Percentiles rank a stretch among this genome's conserved stretches.
Evolutionary conservation across 2,329 filamentous ascomycete genomes (phyloP).

Genomic region (Colletotrichum graminicola): DNA sequence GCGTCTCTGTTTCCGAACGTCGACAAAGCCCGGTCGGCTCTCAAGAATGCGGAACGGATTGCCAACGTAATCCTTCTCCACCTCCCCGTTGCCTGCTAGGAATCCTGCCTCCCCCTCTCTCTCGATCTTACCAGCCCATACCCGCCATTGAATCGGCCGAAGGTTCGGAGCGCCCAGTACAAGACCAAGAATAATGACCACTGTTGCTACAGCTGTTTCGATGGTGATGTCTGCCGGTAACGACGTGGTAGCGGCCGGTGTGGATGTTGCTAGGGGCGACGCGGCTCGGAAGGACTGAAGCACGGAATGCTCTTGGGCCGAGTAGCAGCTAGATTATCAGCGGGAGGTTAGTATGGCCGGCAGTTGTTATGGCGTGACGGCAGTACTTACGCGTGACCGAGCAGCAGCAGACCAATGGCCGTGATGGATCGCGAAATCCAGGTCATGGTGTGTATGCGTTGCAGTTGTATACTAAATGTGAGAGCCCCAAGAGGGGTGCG

Average conservation of each 20-base stretch:
- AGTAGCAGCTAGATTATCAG: conserved; percentile 80
- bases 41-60: conserved; percentile 87
- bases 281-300: conserved; percentile 71
- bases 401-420: conserved; percentile 79
- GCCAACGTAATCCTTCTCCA: conserved; percentile 76
- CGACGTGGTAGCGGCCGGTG: conserved; percentile 59
- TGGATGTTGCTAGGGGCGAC: conserved; percentile 51
- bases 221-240: conserved; percentile 89
- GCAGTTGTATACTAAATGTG: neutral
- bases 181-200: conserved; percentile 86
- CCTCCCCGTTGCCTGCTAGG: conserved; percentile 69
- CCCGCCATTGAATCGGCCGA: conserved; percentile 85
- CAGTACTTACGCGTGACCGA: conserved; percentile 84
- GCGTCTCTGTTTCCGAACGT: conserved; percentile 84
- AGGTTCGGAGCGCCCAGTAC: conserved; percentile 82
- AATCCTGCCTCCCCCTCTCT: conserved; percentile 75
- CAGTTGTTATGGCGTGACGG: neutral
- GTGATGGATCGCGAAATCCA: conserved; percentile 79
- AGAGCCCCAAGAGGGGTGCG: neutral
- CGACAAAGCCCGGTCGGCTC: conserved; percentile 84
- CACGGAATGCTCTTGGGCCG: conserved; percentile 89
- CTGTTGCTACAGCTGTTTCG: conserved; percentile 84
- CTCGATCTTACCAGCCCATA: conserved; percentile 88
- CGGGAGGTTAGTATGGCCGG: conserved; percentile 4
- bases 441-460: conserved; percentile 67